A percentile compares a stretch with the other conserved stretches of the same genome.
phyloP scores from a whole-genome alignment of 768 basidiomycete genomes.

The Suillus placidus region DNA sequence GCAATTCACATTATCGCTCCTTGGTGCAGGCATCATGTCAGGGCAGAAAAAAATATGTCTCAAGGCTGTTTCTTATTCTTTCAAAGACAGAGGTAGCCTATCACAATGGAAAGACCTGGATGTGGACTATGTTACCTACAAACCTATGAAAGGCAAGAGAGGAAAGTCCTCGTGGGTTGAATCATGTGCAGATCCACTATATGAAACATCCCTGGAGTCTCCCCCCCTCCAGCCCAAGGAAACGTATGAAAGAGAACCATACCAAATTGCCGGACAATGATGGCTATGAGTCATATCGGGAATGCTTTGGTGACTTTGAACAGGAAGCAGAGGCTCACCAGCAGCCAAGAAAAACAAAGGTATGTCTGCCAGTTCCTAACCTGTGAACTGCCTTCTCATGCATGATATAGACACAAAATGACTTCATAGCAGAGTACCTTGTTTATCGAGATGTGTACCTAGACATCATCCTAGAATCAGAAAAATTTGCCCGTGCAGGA shows the following conservation, averaged over 20 bases:
- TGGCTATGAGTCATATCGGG: background rate
- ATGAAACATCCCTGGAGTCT: background rate
- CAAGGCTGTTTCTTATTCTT: background rate
- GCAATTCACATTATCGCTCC: background rate
- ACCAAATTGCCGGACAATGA: too few relatives aligned
- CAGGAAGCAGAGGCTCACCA: background rate
- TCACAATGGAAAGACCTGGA: background rate
- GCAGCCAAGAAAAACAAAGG: background rate
- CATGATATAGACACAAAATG: conserved; percentile 7
- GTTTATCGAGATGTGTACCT: background rate
- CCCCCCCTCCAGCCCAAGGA: background rate
- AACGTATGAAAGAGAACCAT: background rate
- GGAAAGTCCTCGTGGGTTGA: background rate
- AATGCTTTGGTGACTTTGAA: background rate
- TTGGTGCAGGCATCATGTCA: background rate
- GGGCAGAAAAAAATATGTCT: background rate
- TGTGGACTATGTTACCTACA: background rate
- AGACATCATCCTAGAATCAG: background rate
- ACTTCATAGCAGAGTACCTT: conserved; percentile 9
- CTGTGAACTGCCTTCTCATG: background rate
- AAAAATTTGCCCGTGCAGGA: background rate
- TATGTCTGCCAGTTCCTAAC: background rate
- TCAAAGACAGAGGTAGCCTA: background rate
- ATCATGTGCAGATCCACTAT: background rate
- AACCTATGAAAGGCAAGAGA: background rate